Evolutionary conservation across 2,329 filamentous ascomycete species (phyloP).

Genomic region (Cordyceps cicadae): DNA sequence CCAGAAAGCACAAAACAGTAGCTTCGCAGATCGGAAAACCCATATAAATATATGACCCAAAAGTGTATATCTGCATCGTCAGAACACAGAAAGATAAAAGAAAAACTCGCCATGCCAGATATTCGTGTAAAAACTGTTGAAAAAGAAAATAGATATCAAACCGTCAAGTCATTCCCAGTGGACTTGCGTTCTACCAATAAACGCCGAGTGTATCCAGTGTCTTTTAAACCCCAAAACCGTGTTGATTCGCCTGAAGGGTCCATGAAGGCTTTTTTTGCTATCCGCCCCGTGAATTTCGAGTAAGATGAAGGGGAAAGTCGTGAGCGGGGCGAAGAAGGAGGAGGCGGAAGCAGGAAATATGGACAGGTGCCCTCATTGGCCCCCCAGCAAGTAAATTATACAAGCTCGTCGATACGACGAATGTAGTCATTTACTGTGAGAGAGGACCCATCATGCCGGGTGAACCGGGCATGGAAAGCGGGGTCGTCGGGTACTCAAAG

Average conservation of each 20-base stretch:
- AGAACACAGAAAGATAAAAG: not conserved
- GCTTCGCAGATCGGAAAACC: not conserved
- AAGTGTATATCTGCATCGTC: constrained; percentile 1
- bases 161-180: not conserved
- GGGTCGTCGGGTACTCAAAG: constrained; percentile 61
- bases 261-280: not conserved
- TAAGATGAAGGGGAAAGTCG: not conserved
- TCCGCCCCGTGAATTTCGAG: not conserved
- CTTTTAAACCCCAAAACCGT: constrained; percentile 3
- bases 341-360: constrained; percentile 1
- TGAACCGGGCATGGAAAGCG: constrained; percentile 64
- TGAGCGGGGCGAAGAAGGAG: not conserved
- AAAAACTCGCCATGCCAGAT: constrained; percentile 6
- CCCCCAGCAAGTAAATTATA: not conserved
- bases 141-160: constrained; percentile 9
- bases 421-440: constrained; percentile 19
- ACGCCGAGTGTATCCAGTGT: constrained; percentile 9
- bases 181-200: constrained; percentile 3
- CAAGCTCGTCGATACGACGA: not conserved
- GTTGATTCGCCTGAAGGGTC: not conserved
- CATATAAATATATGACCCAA: not conserved
- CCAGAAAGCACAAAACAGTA: not conserved
- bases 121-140: not conserved
- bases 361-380: not conserved
- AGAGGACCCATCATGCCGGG: constrained; percentile 42